Evolutionary conservation across 768 basidiomycete genomes (phyloP).

Genomic region (Kwoniella shandongensis): DNA sequence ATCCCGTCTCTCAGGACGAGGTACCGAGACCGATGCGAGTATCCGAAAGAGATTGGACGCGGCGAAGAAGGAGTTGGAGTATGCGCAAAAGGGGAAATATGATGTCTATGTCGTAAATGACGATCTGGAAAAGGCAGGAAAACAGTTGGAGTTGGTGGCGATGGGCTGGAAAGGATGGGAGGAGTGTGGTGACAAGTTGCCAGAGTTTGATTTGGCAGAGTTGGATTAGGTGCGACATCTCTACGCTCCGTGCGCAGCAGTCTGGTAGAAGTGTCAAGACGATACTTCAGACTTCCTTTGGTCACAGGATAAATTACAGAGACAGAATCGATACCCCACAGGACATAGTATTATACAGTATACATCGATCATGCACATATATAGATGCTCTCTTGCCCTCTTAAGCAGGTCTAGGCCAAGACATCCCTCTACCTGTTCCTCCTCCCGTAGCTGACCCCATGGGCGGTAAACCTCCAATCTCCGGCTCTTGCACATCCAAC

Average conservation of each 20-base stretch:
- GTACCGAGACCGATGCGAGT: constrained; percentile 75
- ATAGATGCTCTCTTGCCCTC: not conserved
- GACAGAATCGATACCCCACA: too few species aligned
- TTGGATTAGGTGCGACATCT: constrained; percentile 22
- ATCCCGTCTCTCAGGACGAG: constrained; percentile 70
- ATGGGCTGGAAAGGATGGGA: constrained; percentile 70
- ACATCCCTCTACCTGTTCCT: constrained; percentile 7
- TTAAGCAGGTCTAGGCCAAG: constrained; percentile 19
- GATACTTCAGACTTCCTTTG: too few species aligned
- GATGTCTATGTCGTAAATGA: constrained; percentile 89
- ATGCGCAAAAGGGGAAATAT: constrained; percentile 74
- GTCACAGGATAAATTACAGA: too few species aligned
- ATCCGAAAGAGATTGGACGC: constrained; percentile 73
- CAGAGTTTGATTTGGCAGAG: constrained; percentile 54
- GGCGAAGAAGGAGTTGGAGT: constrained; percentile 76
- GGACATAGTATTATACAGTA: not conserved
- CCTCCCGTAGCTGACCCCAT: not conserved
- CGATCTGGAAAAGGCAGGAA: constrained; percentile 78
- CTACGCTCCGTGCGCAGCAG: too few species aligned
- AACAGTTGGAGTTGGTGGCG: constrained; percentile 71
- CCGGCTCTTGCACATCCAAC: constrained; percentile 30
- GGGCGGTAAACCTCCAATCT: constrained; percentile 12
- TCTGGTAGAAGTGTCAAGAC: too few species aligned
- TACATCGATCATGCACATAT: not conserved
- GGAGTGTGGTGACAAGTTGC: constrained; percentile 65